Base-by-base conservation (phyloP, 495 filamentous ascomycete species). In the Penicillium cinerascens region DNA sequence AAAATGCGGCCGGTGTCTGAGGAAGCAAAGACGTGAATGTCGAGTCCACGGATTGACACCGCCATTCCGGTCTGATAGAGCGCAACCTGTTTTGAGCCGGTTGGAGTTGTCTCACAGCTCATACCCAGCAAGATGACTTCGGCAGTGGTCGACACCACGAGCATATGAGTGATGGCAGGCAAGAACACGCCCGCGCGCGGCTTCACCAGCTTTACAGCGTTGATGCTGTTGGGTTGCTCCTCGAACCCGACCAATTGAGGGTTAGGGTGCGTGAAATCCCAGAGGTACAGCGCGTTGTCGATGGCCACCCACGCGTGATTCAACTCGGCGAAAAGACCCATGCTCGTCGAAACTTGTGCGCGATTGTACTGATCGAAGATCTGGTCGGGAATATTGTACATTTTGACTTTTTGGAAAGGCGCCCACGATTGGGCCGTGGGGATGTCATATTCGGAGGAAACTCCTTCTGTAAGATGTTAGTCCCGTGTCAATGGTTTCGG, bases 301-400 rank as follows among this genome's bases (percentile, higher is more conserved):
- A 99, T 95, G 0, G 88, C 80, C 18, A 95, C 86, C 91, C 92
- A 99, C 40, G 92, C 92, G 72, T 97, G 92, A 52, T 89, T 89
- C 57, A 99, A 68, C 66, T 91, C 87, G 18, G 93, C 88, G 68
- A 99, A 96, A 36, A 97, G 71, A 18, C 93, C 93, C 85, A 97
- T 95, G 63, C 79, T 82, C 10, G 92, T 93, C 21, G 85, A 85
- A 2, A 95, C 82, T 55, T 92, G 82, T 42, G 87, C 87, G 18
- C 78, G 73, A 66, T 99, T 95, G 66, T 91, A 89, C 60, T 95
- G 91, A 50, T 89, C 86, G 61, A 97, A 91, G 27, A 97, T 86
- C 52, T 78, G 77, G 54, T 97, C 88, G 33, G 93, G 93, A 22
- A 97, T 91, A 47, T 86, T 82, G 70, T 96, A 88, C 65, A 83